These are phyloP conservation scores for Neopestalotiopsis clavispora DNA, from an alignment of 2,329 filamentous ascomycete species.

Conservation along the genomic window DNA sequence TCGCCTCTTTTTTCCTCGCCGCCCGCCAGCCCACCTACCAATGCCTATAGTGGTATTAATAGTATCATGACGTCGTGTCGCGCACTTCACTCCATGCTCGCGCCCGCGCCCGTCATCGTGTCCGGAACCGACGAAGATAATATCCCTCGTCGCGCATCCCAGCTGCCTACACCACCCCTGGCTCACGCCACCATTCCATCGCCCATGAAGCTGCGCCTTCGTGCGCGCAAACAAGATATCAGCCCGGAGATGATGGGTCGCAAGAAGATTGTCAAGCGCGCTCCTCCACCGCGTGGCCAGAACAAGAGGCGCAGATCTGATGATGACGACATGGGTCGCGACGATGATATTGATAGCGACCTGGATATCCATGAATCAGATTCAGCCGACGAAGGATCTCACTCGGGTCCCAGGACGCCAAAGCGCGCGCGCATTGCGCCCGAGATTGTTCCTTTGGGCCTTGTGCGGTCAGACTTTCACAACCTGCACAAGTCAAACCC, in stretches of 20 bases:
- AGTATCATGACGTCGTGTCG: constrained; percentile 65
- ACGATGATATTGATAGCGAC: constrained; percentile 44
- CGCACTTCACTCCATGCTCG: constrained; percentile 64
- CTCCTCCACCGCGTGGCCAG: constrained; percentile 45
- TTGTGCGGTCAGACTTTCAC: constrained; percentile 64
- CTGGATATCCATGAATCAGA: constrained; percentile 35
- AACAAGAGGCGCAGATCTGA: constrained; percentile 59
- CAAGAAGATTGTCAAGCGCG: constrained; percentile 59
- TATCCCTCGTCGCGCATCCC: constrained; percentile 33
- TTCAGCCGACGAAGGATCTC: constrained; percentile 26
- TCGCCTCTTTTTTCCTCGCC: constrained; percentile 61
- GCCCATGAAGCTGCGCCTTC: constrained; percentile 61
- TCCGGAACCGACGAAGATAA: constrained; percentile 25
- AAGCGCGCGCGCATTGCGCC: constrained; percentile 66
- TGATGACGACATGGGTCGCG: constrained; percentile 52
- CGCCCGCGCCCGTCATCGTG: constrained; percentile 37
- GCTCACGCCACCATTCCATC: constrained; percentile 46
- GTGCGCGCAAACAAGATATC: constrained; percentile 46
- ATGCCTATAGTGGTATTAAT: constrained; percentile 51
- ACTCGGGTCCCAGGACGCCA: constrained; percentile 54
- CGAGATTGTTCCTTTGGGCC: constrained; percentile 62
- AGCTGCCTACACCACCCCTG: constrained; percentile 62
- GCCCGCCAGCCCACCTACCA: constrained; percentile 59
- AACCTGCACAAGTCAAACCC: constrained; percentile 44
- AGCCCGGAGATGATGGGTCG: constrained; percentile 37